Percentiles rank a stretch among this genome's conserved stretches.
These are phyloP conservation scores for Protostelium mycophagum DNA, from an alignment of 78 protist genomes.

Conservation along the genomic window DNA sequence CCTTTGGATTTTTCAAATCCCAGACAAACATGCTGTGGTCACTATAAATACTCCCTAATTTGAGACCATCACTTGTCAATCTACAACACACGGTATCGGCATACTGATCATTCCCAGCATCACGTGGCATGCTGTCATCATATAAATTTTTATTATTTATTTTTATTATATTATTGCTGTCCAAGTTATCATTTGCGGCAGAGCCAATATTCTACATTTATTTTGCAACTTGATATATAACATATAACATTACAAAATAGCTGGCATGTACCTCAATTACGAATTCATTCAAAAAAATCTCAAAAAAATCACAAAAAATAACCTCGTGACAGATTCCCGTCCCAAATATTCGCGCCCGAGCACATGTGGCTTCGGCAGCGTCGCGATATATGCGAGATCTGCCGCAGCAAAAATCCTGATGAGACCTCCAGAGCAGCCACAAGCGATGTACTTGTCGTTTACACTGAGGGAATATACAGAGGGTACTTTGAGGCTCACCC, in stretches of 20 bases:
- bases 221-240: too few relatives aligned
- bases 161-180: too few relatives aligned
- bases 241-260: too few relatives aligned
- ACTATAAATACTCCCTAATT: not conserved
- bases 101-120: too few relatives aligned
- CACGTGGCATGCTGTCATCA: too few relatives aligned
- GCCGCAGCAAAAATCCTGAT: not conserved
- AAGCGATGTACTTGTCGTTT: not conserved
- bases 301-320: too few relatives aligned
- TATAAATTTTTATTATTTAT: too few relatives aligned
- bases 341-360: not conserved
- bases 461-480: not conserved
- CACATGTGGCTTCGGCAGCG: not conserved
- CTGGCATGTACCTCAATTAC: too few relatives aligned
- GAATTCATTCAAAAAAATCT: too few relatives aligned
- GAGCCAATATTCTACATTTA: too few relatives aligned
- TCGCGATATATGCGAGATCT: not conserved
- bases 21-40: conserved; percentile 14
- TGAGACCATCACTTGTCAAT: not conserved
- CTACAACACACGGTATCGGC: not conserved
- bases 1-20: not conserved
- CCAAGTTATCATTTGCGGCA: too few relatives aligned
- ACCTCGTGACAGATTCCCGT: not conserved
- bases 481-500: not conserved
- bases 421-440: not conserved